These are phyloP conservation scores for Coemansia sp. DNA, from an alignment of 192 early-diverging fungal species.

Conservation along the genomic window DNA sequence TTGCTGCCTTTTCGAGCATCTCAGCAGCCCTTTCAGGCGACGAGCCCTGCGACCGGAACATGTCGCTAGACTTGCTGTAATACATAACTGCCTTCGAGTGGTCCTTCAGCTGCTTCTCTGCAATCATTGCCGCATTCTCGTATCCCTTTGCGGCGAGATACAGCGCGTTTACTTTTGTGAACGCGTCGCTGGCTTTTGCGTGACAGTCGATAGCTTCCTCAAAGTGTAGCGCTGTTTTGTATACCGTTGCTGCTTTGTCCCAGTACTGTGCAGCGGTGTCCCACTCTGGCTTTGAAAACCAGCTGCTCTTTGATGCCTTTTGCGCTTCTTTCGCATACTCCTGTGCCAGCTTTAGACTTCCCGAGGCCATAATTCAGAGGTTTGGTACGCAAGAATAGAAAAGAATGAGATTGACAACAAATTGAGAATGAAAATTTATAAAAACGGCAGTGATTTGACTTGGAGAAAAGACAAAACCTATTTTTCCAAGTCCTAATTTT, in stretches of 20 bases:
- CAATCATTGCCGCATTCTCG: slow-evolving; percentile 32
- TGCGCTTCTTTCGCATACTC: slow-evolving; percentile 45
- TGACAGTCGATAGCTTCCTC: slow-evolving; percentile 41
- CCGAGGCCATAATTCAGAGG: neutral
- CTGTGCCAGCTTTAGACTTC: slow-evolving; percentile 38
- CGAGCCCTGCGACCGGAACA: slow-evolving; percentile 42
- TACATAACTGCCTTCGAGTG: slow-evolving; percentile 22
- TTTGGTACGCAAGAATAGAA: neutral
- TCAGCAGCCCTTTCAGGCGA: slow-evolving; percentile 43
- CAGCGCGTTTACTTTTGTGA: slow-evolving; percentile 32
- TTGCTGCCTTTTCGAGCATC: slow-evolving; percentile 49
- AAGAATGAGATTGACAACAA: neutral
- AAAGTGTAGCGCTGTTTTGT: slow-evolving; percentile 34
- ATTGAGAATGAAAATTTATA: too few species aligned
- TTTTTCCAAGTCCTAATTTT: too few species aligned
- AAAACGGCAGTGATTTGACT: too few species aligned
- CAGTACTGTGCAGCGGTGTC: slow-evolving; percentile 44
- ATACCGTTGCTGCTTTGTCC: slow-evolving; percentile 46
- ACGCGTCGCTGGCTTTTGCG: slow-evolving; percentile 38
- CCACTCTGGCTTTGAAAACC: slow-evolving; percentile 52
- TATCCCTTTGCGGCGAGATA: slow-evolving; percentile 40
- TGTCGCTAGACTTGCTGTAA: slow-evolving; percentile 47
- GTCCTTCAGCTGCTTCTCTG: slow-evolving; percentile 35
- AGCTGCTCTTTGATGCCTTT: slow-evolving; percentile 47
- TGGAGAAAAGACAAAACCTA: too few species aligned